Percentiles rank a stretch among this genome's conserved stretches.
Evolutionary conservation across 768 basidiomycete species (phyloP).

Genomic region (Tulasnella sp.): DNA sequence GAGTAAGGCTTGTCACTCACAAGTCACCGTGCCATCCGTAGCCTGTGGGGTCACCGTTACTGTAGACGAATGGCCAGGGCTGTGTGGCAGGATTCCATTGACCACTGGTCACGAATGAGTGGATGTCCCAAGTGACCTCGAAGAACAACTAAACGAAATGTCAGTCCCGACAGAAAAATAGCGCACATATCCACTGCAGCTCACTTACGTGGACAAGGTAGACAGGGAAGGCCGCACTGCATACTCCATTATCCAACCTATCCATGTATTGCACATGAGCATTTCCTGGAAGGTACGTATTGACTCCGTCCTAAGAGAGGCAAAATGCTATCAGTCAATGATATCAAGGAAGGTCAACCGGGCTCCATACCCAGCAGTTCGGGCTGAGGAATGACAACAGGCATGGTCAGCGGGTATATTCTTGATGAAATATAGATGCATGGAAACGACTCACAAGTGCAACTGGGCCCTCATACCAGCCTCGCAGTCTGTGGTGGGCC

Average conservation of each 20-base stretch:
- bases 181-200: no score
- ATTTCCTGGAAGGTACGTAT: slow-evolving; percentile 36
- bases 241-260: slow-evolving; percentile 13
- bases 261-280: slow-evolving; percentile 11
- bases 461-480: slow-evolving; percentile 28
- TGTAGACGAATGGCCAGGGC: slow-evolving; percentile 18
- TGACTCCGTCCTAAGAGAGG: slow-evolving; percentile 19
- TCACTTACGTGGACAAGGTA: slow-evolving; percentile 5
- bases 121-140: slow-evolving; percentile 19
- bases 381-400: no score
- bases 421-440: background rate
- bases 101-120: slow-evolving; percentile 13
- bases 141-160: slow-evolving; percentile 8
- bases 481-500: slow-evolving; percentile 37
- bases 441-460: background rate
- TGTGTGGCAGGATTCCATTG: background rate
- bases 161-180: background rate
- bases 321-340: slow-evolving; percentile 16
- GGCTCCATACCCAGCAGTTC: background rate
- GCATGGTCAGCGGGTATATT: no score
- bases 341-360: background rate
- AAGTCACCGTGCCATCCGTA: slow-evolving; percentile 20
- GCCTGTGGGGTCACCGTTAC: slow-evolving; percentile 16
- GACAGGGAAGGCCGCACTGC: slow-evolving; percentile 14
- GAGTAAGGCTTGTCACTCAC: slow-evolving; percentile 21